Base-by-base conservation (phyloP, 192 early-diverging fungal genomes). In the Coemansia sp. region DNA sequence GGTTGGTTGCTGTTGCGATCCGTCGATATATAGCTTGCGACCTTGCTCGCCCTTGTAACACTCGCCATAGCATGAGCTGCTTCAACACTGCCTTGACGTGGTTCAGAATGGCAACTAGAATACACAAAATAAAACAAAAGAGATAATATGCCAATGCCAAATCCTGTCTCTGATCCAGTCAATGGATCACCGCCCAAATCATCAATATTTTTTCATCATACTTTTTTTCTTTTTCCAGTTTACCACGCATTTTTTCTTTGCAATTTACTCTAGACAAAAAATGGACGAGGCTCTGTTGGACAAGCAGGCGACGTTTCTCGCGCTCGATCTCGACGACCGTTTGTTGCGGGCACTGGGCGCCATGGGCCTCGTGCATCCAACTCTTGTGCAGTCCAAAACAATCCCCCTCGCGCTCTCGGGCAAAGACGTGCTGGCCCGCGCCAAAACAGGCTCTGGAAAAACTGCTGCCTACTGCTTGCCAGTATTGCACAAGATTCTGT, bases 401-500 rank as follows among this genome's bases (percentile, higher is more conserved):
- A 96, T 99, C 61, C 94, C 97, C 9, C 84, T 97, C 6, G 93
- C 93, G 19, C 82, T 99, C 5, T 72, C 88, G 32, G 95, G 97
- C 45, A 96, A 93, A 66, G 95, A 99, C 67, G 89, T 99, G 54
- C 80, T 97, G 47, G 97, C 94, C 10, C 82, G 89, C 45, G 95
- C 97, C 21, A 85, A 92, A 50, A 99, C 95, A 0, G 97, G 97
- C 25, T 93, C 90, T 23, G 97, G 97, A 65, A 99, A 99, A 79
- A 98, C 97, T 5, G 92, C 94, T 15, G 97, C 97, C 3, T 99
- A 95, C 77, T 87, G 89, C 55, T 69, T 97, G 22, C 95, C 97
- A 1, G 76, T 97, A 15, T 72, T 97, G 23, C 94, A 97, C 83
- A 94, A 94, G 73, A 93, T 98, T 19, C 78, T 98, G 37, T 57